Base-by-base conservation (phyloP, 2,329 filamentous ascomycete genomes). In the Dactylonectria macrodidyma region DNA sequence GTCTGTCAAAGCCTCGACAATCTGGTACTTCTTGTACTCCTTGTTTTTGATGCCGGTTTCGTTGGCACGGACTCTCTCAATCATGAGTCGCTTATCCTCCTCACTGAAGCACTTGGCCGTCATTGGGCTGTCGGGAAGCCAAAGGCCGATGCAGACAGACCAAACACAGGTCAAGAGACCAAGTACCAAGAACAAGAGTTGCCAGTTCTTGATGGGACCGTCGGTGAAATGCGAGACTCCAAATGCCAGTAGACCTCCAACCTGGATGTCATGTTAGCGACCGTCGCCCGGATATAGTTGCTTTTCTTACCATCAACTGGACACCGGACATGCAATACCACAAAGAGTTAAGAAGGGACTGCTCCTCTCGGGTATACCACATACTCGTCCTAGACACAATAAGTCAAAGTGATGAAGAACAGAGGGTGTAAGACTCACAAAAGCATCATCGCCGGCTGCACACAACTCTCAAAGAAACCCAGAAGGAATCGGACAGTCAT, bases 81-180 rank as follows among this genome's bases (percentile, higher is more conserved):
- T 63, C 59, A 70, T 66, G 24, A 71, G 59, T 2, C 67, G 73
- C 48, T 82, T 83, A 41, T 84, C 78, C 22, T 81, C 79, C 11
- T 81, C 78, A n/a, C 75, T 80, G 36, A 86, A 78, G 67, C 88
- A 88, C 30, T 81, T 82, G 3, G 87, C 86, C 60, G 84, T 86
- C 58, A 84, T 81, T 0, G 88, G 87, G 48, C 81, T 84, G 70
- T 89, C 85, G 0, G 86, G 86, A 22, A 89, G 79, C 70, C 78
- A 81, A 69, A 78, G 78, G 10, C 78, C 77, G 57, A 84, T 78
- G 26, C 80, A 78, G 14, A 82, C 76, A 24, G 78, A 57, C 16
- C 79, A 81, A 76, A 77, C 65, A 9, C 75, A 76, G 3, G 80
- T 84, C 1, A 78, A 67, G 3, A 78, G 69, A 1, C 84, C 84